Percentiles rank a stretch among this genome's conserved stretches.
Evolutionary conservation across 305 asterid species (phyloP).

Genomic region (Solanum hybrid): DNA sequence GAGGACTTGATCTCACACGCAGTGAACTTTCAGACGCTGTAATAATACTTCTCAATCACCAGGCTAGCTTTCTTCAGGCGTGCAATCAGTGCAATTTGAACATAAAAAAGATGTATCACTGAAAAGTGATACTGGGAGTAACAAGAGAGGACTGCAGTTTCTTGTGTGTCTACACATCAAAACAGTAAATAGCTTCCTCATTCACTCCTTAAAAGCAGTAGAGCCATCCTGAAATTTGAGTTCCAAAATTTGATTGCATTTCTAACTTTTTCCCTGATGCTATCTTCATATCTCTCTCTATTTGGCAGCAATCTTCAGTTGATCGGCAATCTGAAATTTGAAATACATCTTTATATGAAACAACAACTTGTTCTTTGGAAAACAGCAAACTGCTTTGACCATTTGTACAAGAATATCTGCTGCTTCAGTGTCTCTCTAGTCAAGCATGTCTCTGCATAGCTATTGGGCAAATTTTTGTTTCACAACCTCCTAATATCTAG

Average conservation of each 20-base stretch:
- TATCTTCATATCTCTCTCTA: background rate
- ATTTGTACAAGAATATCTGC: slow-evolving; percentile 1
- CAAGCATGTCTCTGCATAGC: background rate
- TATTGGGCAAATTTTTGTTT: background rate
- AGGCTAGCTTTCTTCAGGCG: background rate
- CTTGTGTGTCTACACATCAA: background rate
- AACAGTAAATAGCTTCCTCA: background rate
- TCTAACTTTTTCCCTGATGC: background rate
- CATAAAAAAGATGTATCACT: background rate
- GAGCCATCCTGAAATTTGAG: background rate
- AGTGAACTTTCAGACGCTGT: background rate
- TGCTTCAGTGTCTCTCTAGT: background rate
- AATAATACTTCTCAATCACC: background rate
- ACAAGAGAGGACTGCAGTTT: background rate
- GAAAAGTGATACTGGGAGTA: background rate
- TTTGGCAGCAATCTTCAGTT: background rate
- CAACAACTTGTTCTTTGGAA: background rate
- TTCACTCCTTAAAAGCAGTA: background rate
- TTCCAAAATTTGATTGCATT: background rate
- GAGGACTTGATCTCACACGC: background rate
- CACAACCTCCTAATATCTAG: background rate
- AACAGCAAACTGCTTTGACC: background rate
- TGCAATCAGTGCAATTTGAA: background rate
- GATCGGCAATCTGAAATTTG: background rate
- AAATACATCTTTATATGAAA: background rate